These are phyloP conservation scores for Crithidia bombi DNA, from an alignment of 208 protist species.

Conservation along the genomic window DNA sequence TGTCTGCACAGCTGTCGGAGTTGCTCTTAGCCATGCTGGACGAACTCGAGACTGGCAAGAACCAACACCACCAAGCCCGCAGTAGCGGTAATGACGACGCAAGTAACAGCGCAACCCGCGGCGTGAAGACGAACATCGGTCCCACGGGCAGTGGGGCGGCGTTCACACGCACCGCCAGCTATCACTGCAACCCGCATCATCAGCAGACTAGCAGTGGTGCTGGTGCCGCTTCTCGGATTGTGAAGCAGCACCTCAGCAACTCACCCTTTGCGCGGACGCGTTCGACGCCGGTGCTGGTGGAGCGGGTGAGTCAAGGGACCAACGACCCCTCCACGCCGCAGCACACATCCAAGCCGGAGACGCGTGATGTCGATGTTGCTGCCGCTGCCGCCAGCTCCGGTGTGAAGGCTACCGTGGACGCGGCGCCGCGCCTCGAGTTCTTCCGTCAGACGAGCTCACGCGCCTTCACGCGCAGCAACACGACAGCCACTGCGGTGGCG, in stretches of 20 bases:
- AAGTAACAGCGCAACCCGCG: background rate
- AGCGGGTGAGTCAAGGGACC: background rate
- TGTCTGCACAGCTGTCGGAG: constrained; percentile 25
- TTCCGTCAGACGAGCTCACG: constrained; percentile 30
- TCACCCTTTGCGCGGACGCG: constrained; percentile 27
- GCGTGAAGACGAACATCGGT: too few species aligned
- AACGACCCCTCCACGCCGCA: background rate
- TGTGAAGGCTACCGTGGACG: constrained; percentile 31
- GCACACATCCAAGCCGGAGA: constrained; percentile 8
- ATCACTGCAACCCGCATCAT: background rate
- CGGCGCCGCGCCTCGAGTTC: constrained; percentile 43
- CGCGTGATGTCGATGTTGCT: background rate
- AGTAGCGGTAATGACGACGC: background rate
- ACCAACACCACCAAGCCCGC: background rate
- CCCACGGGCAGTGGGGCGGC: background rate
- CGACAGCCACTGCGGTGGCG: constrained; percentile 3
- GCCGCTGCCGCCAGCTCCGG: constrained; percentile 1
- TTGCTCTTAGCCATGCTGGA: constrained; percentile 26
- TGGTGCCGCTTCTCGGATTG: background rate
- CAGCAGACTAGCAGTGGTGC: background rate
- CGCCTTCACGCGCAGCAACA: constrained; percentile 31
- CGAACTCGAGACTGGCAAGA: constrained; percentile 3
- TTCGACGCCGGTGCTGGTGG: constrained; percentile 11
- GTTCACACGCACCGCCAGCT: constrained; percentile 21
- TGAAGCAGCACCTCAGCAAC: constrained; percentile 29